Conservation (phyloP, 768 basidiomycete species). For the Coprinopsis sp. region DNA sequence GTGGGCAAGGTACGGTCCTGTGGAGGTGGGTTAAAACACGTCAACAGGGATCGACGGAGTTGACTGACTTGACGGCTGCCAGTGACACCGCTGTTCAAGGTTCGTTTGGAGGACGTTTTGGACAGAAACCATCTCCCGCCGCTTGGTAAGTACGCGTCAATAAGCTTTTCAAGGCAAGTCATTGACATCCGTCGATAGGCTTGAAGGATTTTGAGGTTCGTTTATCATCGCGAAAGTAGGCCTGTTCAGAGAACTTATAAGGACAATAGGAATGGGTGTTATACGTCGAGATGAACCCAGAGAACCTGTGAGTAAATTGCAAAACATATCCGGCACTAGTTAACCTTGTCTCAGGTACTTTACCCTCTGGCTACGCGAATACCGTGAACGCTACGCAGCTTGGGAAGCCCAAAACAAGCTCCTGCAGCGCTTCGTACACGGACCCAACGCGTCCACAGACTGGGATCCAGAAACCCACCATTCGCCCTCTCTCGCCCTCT, state of each 20-base stretch:
- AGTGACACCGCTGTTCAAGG: slow-evolving; percentile 64
- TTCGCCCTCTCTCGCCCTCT: slow-evolving; percentile 59
- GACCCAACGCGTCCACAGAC: too few relatives aligned
- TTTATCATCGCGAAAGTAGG: neutral
- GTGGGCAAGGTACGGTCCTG: slow-evolving; percentile 67
- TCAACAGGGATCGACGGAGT: neutral
- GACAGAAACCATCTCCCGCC: slow-evolving; percentile 76
- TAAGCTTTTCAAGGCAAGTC: slow-evolving; percentile 3
- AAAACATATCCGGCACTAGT: slow-evolving; percentile 11
- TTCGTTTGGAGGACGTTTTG: slow-evolving; percentile 71
- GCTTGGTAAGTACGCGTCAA: slow-evolving; percentile 48
- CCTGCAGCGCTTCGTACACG: too few relatives aligned
- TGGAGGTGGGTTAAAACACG: slow-evolving; percentile 32
- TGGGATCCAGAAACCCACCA: slow-evolving; percentile 38
- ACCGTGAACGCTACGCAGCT: slow-evolving; percentile 45
- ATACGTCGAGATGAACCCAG: slow-evolving; percentile 70
- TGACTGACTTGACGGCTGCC: slow-evolving; percentile 12
- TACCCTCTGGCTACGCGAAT: slow-evolving; percentile 77
- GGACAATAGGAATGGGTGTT: slow-evolving; percentile 67
- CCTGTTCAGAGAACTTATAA: slow-evolving; percentile 6
- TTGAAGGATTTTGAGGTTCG: slow-evolving; percentile 65
- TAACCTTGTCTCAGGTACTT: slow-evolving; percentile 50
- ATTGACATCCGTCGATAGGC: slow-evolving; percentile 29
- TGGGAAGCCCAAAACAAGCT: slow-evolving; percentile 36
- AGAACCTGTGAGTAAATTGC: slow-evolving; percentile 55